Conservation (phyloP, 169 alveolate species). For the Eimeria maxima region DNA sequence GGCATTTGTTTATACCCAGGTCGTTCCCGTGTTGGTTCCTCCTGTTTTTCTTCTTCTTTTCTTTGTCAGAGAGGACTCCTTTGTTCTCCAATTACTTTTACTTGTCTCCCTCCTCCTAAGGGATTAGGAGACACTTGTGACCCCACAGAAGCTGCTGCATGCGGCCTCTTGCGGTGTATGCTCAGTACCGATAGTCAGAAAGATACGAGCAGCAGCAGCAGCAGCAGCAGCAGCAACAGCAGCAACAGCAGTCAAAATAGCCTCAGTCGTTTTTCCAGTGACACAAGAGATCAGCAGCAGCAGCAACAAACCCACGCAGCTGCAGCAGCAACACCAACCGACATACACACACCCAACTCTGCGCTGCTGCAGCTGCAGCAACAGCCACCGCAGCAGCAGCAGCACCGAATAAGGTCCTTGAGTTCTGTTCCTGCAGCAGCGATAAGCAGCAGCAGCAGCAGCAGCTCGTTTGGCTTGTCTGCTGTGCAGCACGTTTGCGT, state of each 20-base stretch:
- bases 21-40: not conserved
- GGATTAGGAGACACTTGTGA: conserved; percentile 32
- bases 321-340: not conserved
- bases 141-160: conserved; percentile 30
- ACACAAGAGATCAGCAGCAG: not conserved
- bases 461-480: not conserved
- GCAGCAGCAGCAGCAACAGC: not conserved
- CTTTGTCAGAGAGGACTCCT: not conserved
- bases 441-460: not conserved
- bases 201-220: not conserved
- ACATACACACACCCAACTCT: not conserved
- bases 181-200: not conserved
- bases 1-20: too few relatives aligned
- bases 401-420: not conserved
- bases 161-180: conserved; percentile 21
- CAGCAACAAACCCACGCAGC: not conserved
- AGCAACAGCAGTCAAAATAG: not conserved
- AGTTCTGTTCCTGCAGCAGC: not conserved
- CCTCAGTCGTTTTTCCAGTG: not conserved
- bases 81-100: not conserved
- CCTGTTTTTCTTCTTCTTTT: conserved; percentile 9
- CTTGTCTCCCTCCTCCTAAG: conserved; percentile 1
- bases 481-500: not conserved
- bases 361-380: not conserved
- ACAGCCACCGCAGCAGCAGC: not conserved